Conservation (phyloP, 108 stramenopile species). For the Stephanodiscus minutulus region DNA sequence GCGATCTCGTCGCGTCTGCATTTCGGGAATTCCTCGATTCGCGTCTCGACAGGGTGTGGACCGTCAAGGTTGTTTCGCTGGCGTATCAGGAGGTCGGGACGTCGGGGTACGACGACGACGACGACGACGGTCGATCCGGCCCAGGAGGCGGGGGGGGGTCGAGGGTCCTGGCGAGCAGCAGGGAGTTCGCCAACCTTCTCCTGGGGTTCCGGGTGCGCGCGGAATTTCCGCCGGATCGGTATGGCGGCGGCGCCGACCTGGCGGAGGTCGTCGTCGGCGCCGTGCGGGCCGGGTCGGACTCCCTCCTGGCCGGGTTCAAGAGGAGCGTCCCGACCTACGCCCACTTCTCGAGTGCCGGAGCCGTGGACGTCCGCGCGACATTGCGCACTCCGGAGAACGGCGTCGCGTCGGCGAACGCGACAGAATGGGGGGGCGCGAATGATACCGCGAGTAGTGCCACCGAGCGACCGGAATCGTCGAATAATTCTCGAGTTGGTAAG, state of each 20-base stretch:
- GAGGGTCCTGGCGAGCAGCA: neutral
- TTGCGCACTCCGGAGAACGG: neutral
- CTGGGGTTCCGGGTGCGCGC: conserved; percentile 10
- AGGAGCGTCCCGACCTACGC: neutral
- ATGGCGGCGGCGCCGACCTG: neutral
- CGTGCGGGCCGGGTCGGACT: neutral
- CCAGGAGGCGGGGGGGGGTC: too few relatives aligned
- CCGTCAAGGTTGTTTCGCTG: neutral
- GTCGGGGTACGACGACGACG: too few relatives aligned
- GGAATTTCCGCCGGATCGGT: neutral
- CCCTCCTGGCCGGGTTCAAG: neutral
- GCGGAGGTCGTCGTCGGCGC: neutral
- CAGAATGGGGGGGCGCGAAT: neutral
- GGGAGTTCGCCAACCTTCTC: neutral
- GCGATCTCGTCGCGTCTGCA: neutral
- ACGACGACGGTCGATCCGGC: too few relatives aligned
- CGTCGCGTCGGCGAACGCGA: neutral
- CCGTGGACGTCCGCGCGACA: neutral
- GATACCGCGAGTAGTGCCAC: neutral
- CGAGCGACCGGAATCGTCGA: neutral
- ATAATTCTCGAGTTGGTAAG: neutral
- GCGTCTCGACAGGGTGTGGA: neutral
- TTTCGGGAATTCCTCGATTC: neutral
- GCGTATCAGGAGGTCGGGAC: neutral
- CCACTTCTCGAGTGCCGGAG: neutral